A percentile compares a stretch with the other conserved stretches of the same genome.
These are phyloP conservation scores for Thraustochytrium striatum DNA, from an alignment of 352 stramenopile species.

Conservation along the genomic window DNA sequence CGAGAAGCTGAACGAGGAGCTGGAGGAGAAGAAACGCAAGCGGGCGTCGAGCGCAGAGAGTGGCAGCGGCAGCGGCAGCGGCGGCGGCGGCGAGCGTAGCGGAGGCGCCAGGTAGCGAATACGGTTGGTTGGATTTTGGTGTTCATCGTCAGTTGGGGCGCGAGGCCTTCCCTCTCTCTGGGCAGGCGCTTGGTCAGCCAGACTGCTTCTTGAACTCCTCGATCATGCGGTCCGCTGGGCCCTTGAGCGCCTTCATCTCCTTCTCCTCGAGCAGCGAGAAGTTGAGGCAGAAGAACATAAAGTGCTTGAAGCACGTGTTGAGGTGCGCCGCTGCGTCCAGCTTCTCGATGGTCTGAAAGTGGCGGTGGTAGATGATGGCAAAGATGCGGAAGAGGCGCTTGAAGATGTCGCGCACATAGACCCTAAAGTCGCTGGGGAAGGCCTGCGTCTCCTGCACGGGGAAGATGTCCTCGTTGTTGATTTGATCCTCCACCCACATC, in stretches of 20 bases:
- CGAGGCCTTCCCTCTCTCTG: too few relatives aligned
- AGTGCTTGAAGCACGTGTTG: conserved; percentile 98
- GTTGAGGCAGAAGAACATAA: conserved; percentile 81
- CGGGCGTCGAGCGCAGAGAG: too few relatives aligned
- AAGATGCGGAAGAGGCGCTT: conserved; percentile 90
- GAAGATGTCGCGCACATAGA: conserved; percentile 84
- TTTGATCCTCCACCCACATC: conserved; percentile 62
- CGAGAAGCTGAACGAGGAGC: not conserved
- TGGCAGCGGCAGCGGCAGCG: too few relatives aligned
- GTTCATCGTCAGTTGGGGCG: too few relatives aligned
- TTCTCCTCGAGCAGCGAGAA: conserved; percentile 43
- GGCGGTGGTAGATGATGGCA: conserved; percentile 91
- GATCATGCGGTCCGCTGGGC: conserved; percentile 29
- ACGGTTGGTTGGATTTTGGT: too few relatives aligned
- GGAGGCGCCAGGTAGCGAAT: too few relatives aligned
- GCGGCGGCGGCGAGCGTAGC: too few relatives aligned
- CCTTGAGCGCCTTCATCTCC: conserved; percentile 46
- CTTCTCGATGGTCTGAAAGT: conserved; percentile 89
- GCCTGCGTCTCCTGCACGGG: conserved; percentile 38
- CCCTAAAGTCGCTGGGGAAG: conserved; percentile 76
- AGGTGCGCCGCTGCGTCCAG: conserved; percentile 89
- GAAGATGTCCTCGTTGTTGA: conserved; percentile 65
- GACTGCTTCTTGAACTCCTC: conserved; percentile 42
- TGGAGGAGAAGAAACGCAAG: not conserved
- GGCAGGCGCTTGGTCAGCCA: not conserved